phyloP scores from a whole-genome alignment of 257 asterid genomes.

The Mitragyna speciosa region DNA sequence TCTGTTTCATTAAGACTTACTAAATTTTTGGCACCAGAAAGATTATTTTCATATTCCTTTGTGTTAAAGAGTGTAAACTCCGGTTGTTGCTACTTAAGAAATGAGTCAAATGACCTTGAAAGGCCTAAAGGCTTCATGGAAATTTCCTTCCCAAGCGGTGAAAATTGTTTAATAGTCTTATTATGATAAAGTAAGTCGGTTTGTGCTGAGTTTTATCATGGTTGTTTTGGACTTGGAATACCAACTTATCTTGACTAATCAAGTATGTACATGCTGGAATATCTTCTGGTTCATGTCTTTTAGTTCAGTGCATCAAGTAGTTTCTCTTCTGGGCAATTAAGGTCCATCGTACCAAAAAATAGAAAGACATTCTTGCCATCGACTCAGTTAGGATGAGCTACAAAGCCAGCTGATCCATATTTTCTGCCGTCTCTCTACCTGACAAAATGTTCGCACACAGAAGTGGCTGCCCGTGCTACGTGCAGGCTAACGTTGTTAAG shows the following conservation, averaged over 20 bases:
- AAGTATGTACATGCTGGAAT: slow-evolving; percentile 1
- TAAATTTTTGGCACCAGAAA: not conserved
- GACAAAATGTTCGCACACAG: not conserved
- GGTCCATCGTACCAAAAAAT: not conserved
- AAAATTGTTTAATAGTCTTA: not conserved
- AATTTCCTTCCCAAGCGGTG: not conserved
- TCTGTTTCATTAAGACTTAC: not conserved
- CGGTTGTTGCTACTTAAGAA: not conserved
- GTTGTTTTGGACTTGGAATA: not conserved
- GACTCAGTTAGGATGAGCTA: not conserved
- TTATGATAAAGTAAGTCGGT: too few species aligned
- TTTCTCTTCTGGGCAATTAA: not conserved
- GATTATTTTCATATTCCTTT: not conserved
- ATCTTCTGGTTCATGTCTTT: not conserved
- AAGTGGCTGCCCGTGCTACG: not conserved
- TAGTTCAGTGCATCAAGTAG: not conserved
- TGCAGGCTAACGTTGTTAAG: not conserved
- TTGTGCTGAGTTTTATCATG: too few species aligned
- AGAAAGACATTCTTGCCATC: not conserved
- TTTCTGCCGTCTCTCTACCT: not conserved
- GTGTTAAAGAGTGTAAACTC: not conserved
- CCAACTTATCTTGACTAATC: not conserved
- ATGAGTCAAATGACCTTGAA: not conserved
- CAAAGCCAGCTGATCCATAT: not conserved
- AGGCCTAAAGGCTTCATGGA: not conserved